Base-by-base conservation (phyloP, 140 eudicot genomes). In the Flaveria floridana region DNA sequence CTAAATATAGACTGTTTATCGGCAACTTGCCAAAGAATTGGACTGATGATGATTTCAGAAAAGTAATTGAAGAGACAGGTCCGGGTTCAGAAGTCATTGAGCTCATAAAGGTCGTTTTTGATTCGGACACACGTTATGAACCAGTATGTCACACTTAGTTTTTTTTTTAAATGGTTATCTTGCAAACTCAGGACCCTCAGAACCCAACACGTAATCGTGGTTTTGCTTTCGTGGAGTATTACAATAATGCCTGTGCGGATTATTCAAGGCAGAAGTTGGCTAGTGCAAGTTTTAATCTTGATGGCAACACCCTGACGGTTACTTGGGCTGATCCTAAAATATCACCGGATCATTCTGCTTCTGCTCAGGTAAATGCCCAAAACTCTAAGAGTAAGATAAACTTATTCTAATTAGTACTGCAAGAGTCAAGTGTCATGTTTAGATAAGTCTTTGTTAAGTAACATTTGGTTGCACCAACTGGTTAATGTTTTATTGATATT, bases 201-300 rank as follows among this genome's bases (percentile, higher is more conserved):
- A 90, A 80, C 69, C 94, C 90, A 46, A 30, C 84, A 34, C 96
- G 97, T 64, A 93, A 93, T 28, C 96, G 99, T 71, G 99, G 97
- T 6, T 93, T 93, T 93, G 97, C 99, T 83, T 93, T 93, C 55
- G 83, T 93, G 13, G 97, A 90, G 82, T 93, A 90, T 84, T 90
- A 90, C 88, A 93, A 93, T 86, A 94, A 30, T 85, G 95, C 99
- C 3, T 94, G 99, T 82, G 99, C 99, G 11, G 99, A 90, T 82
- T 94, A 88, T 77, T 91, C 99, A 28, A 85, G 96, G 74, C 96
- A 85, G 65, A 86, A 88, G 81, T 76, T 94, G 88, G 83, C 91
- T 25, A 85, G 80, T 80, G 75, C 86, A 5, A 88, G 64, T 78
- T 93, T 30, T 84, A 90, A 94, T 82, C 82, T 30, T 20, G 99